A percentile compares a stretch with the other conserved stretches of the same genome.
phyloP scores from a whole-genome alignment of 2,329 filamentous ascomycete genomes.

The Apiospora malaysiana region DNA sequence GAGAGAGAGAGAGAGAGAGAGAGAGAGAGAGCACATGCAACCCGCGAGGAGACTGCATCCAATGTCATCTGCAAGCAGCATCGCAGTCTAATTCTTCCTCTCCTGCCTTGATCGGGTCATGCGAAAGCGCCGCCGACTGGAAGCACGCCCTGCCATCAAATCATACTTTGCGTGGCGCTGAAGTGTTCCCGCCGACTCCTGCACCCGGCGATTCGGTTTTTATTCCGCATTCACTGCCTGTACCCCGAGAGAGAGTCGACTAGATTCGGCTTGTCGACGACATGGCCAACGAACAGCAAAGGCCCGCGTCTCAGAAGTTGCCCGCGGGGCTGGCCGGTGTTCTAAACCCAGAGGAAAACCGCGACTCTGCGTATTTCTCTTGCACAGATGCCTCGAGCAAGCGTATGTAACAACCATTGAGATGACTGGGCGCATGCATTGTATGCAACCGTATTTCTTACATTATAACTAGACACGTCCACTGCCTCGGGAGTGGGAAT shows the following conservation, averaged over 20 bases:
- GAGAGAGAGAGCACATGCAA: neutral
- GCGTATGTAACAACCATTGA: constrained; percentile 45
- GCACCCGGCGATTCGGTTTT: constrained; percentile 2
- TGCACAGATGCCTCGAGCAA: constrained; percentile 56
- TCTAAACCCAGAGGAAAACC: constrained; percentile 56
- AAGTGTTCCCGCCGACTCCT: constrained; percentile 11
- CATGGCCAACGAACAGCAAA: constrained; percentile 46
- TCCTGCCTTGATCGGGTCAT: constrained; percentile 14
- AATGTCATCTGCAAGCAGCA: constrained; percentile 4
- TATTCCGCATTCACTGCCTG: neutral
- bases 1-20: neutral
- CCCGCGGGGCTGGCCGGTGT: constrained; percentile 57
- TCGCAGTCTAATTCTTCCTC: neutral
- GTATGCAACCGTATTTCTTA: constrained; percentile 11
- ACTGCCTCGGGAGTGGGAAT: constrained; percentile 51
- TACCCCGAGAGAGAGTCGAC: neutral
- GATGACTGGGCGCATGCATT: neutral
- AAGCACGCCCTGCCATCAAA: constrained; percentile 14
- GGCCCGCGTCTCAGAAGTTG: constrained; percentile 50
- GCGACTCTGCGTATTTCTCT: constrained; percentile 60
- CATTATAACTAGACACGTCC: constrained; percentile 47
- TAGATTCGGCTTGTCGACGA: constrained; percentile 20
- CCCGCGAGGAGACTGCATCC: constrained; percentile 8
- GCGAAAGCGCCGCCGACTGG: constrained; percentile 9
- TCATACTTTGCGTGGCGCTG: constrained; percentile 18